Conservation (phyloP, 345 rosid genomes). For the Hibiscus trionum region DNA sequence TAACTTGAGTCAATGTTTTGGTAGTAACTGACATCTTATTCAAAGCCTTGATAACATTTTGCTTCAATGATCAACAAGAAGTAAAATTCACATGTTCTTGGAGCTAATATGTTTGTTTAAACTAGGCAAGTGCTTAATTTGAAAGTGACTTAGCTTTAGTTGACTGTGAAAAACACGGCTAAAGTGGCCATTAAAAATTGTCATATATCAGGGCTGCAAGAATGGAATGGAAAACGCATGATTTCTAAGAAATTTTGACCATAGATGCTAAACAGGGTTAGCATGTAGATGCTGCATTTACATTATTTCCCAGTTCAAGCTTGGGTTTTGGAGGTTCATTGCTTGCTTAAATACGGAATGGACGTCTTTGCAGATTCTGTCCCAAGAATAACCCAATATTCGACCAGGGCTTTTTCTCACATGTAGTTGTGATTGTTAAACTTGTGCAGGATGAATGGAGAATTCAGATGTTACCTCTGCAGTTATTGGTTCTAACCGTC, state of each 20-base stretch:
- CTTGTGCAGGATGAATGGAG: constrained; percentile 76
- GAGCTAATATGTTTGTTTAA: neutral
- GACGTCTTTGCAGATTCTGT: neutral
- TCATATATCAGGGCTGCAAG: neutral
- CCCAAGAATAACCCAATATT: neutral
- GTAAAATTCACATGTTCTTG: too few relatives aligned
- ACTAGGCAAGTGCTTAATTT: neutral
- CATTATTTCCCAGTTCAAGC: neutral
- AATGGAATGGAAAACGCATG: neutral
- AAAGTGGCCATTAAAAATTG: neutral
- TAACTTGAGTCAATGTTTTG: neutral
- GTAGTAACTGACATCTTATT: neutral
- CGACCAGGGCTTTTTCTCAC: neutral
- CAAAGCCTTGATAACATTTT: neutral
- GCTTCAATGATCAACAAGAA: too few relatives aligned
- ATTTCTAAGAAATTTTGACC: neutral
- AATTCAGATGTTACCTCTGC: constrained; percentile 78
- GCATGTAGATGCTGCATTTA: neutral
- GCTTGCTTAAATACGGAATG: neutral
- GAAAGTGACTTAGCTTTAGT: neutral
- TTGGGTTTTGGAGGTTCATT: neutral
- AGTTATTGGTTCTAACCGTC: neutral
- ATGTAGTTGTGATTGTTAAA: neutral
- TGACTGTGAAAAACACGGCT: neutral
- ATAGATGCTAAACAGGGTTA: neutral